These are phyloP conservation scores for Anthracocystis setariae DNA, from an alignment of 1,284 basidiomycete species.

Conservation along the genomic window DNA sequence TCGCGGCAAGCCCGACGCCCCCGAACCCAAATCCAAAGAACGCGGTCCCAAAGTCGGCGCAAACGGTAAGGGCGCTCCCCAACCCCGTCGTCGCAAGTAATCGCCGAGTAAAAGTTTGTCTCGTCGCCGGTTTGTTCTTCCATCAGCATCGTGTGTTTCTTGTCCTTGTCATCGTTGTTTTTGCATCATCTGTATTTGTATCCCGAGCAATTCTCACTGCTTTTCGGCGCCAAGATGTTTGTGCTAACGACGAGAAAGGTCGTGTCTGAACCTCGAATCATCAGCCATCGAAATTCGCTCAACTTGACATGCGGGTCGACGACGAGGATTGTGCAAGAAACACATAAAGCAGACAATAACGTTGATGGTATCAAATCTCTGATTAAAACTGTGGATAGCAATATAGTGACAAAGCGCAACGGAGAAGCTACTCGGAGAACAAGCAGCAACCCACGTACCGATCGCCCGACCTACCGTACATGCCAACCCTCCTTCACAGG, in stretches of 20 bases:
- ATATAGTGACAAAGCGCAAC: not conserved
- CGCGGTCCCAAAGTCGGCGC: constrained; percentile 57
- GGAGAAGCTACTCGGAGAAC: not conserved
- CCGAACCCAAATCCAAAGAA: constrained; percentile 50
- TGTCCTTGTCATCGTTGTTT: constrained; percentile 1
- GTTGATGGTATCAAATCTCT: not conserved
- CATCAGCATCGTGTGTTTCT: not conserved
- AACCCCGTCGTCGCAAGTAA: constrained; percentile 40
- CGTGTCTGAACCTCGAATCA: no score
- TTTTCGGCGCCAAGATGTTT: no score
- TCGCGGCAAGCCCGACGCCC: constrained; percentile 68
- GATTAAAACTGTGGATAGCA: not conserved
- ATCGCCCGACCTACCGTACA: constrained; percentile 1
- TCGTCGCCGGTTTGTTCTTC: not conserved
- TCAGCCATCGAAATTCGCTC: no score
- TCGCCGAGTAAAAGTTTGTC: not conserved
- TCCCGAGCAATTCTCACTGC: not conserved
- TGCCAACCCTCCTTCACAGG: not conserved
- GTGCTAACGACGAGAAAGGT: no score
- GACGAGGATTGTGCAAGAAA: no score
- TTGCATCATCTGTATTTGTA: constrained; percentile 15
- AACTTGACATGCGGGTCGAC: no score
- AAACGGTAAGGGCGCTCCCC: constrained; percentile 54
- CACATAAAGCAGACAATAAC: no score
- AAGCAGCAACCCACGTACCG: not conserved